A percentile compares a stretch with the other conserved stretches of the same genome.
These are phyloP conservation scores for Fusarium napiforme DNA, from an alignment of 2,329 filamentous ascomycete genomes.

Conservation along the genomic window DNA sequence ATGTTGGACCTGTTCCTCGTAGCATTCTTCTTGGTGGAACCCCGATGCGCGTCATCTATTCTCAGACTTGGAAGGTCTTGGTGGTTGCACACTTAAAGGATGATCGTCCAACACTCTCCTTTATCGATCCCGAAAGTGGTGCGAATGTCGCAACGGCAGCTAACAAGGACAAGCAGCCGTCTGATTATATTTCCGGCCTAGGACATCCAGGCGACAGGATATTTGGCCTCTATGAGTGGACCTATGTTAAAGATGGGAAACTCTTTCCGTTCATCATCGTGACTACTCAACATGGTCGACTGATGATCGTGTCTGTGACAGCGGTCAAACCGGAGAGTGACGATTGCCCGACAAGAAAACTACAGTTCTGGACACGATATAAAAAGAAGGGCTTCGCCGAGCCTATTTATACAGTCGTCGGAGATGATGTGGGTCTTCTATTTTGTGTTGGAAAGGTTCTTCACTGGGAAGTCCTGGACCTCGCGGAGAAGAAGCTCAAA, in stretches of 20 bases:
- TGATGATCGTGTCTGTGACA: conserved; percentile 66
- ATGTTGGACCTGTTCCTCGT: conserved; percentile 60
- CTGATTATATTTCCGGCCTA: conserved; percentile 65
- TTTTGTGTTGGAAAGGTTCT: conserved; percentile 65
- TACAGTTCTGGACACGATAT: conserved; percentile 66
- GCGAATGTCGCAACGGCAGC: conserved; percentile 59
- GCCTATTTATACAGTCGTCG: conserved; percentile 67
- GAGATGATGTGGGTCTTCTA: conserved; percentile 66
- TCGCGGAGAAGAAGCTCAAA: conserved; percentile 62
- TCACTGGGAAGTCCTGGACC: conserved; percentile 66
- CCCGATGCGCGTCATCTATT: conserved; percentile 66
- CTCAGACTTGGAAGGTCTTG: conserved; percentile 61
- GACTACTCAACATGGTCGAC: conserved; percentile 63
- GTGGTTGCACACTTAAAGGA: conserved; percentile 62
- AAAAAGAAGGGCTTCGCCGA: conserved; percentile 57
- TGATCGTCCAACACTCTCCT: conserved; percentile 61
- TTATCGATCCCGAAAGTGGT: conserved; percentile 67
- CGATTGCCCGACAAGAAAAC: conserved; percentile 26
- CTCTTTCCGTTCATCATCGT: conserved; percentile 72
- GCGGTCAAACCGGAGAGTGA: conserved; percentile 21
- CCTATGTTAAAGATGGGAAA: conserved; percentile 65
- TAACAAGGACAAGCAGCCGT: conserved; percentile 54
- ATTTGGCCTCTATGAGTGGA: conserved; percentile 72
- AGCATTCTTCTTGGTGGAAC: conserved; percentile 59
- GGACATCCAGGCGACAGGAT: conserved; percentile 68